Base-by-base conservation (phyloP, 2,329 filamentous ascomycete species). In the Rhynchosporium graminicola region DNA sequence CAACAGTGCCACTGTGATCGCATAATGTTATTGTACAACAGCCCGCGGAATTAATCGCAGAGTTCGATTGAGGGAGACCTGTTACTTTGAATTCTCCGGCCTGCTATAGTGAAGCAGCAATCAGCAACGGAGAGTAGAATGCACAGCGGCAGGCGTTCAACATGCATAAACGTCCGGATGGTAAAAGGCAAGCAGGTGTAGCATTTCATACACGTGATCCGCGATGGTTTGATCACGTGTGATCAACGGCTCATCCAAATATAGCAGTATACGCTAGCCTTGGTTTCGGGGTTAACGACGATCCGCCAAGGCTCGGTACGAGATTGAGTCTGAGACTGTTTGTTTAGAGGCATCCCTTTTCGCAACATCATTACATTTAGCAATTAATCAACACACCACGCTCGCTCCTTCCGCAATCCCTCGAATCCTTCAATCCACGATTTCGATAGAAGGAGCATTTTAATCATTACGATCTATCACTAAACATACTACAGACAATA, bases 381-480 rank as follows among this genome's bases (percentile, higher is more conserved):
- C 12, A 45, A 7, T 26, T 42, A 59, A 20, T 50, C 4, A 33
- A 12, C 26, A 10, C 46, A 59, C 28, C 56, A 57, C 31, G 58
- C 38, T 62, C 38, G 31, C 51, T 58, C 61, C 51, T 63, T 63
- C 59, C 52, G 43, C 46, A 13, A 10, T 50, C 52, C 59, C 48
- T 59, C 57, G 50, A 63, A 62, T 59, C 59, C 48, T 57, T 43
- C 15, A 54, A 28, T 15, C 43, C 59, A 42, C 45, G 28, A 54
- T 31, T 46, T 43, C 31, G 62, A 56, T 58, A 68, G 63, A 51
- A 64, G 57, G 63, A 61, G 55, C 59, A 60, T 62, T 57, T 68
- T 66, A 55, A 63, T 70, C 68, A 66, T 60, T 67, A 65, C 57
- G 46, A 63, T 57, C 66, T 65, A 38, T 63, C 56, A 52, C 40